Evolutionary conservation across 1,284 basidiomycete genomes (phyloP).

Genomic region (Neolentinus lepideus): DNA sequence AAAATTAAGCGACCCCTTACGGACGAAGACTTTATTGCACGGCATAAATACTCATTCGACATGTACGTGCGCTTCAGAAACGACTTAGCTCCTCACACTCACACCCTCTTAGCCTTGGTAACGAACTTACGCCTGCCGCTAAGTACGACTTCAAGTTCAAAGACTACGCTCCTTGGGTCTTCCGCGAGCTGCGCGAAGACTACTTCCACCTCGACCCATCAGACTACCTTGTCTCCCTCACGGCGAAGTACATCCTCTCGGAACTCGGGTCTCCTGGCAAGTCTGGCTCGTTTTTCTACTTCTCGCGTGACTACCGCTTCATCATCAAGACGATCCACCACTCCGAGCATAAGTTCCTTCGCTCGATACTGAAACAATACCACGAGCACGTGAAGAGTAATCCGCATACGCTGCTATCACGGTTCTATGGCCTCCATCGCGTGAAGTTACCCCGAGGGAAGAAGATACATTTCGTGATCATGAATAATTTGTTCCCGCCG

Average conservation of each 20-base stretch:
- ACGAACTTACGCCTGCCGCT: conserved; percentile 94
- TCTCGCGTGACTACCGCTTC: conserved; percentile 97
- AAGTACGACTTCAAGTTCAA: conserved; percentile 99
- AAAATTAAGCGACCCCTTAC: conserved; percentile 85
- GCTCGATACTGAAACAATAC: conserved; percentile 81
- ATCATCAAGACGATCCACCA: conserved; percentile 99
- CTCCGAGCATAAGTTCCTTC: conserved; percentile 90
- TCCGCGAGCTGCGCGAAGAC: conserved; percentile 91
- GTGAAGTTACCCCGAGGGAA: conserved; percentile 91
- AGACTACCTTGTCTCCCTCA: conserved; percentile 94
- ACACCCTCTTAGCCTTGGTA: conserved; percentile 64
- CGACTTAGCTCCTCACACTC: conserved; percentile 6
- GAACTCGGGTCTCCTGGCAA: conserved; percentile 99
- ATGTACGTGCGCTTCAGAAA: conserved; percentile 52
- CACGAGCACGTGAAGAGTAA: conserved; percentile 85
- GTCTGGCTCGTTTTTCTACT: conserved; percentile 99
- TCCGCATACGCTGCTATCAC: conserved; percentile 88
- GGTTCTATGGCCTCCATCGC: conserved; percentile 95
- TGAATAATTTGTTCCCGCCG: conserved; percentile 99
- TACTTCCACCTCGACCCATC: conserved; percentile 95
- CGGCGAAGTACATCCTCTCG: conserved; percentile 95
- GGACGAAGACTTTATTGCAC: conserved; percentile 82
- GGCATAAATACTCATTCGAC: conserved; percentile 97
- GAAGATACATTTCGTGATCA: conserved; percentile 99
- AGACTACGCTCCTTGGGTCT: conserved; percentile 98